Evolutionary conservation across 2,329 filamentous ascomycete genomes (phyloP).

Genomic region (Metarhizium humberi): DNA sequence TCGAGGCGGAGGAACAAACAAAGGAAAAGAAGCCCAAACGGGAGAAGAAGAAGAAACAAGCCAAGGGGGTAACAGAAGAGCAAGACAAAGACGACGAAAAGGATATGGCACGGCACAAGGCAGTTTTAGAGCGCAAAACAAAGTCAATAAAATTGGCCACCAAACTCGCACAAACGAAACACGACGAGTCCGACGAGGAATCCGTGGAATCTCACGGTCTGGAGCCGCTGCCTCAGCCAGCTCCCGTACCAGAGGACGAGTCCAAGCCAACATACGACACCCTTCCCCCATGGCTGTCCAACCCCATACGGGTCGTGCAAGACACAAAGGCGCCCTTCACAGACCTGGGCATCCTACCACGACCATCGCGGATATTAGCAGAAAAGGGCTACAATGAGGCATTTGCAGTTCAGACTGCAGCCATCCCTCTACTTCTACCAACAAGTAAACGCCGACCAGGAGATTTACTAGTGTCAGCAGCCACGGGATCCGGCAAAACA

Average conservation of each 20-base stretch:
- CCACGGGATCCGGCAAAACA: conserved; percentile 94
- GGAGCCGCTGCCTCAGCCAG: conserved; percentile 73
- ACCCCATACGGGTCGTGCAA: conserved; percentile 60
- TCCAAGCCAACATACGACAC: conserved; percentile 64
- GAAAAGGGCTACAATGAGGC: conserved; percentile 41
- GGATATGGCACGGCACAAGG: conserved; percentile 33
- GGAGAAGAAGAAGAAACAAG: conserved; percentile 18
- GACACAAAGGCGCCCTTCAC: conserved; percentile 52
- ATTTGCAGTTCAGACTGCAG: conserved; percentile 33
- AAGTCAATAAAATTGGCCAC: conserved; percentile 44
- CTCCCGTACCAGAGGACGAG: conserved; percentile 45
- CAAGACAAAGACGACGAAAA: conserved; percentile 16
- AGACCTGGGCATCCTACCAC: conserved; percentile 51
- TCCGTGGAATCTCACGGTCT: conserved; percentile 55
- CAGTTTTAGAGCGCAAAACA: conserved; percentile 44
- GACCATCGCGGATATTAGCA: conserved; percentile 52
- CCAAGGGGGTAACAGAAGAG: conserved; percentile 11
- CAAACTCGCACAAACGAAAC: conserved; percentile 25
- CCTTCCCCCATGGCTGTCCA: conserved; percentile 71
- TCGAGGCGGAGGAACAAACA: background rate
- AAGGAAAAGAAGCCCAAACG: conserved; percentile 1
- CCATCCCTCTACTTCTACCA: conserved; percentile 71
- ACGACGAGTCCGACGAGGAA: conserved; percentile 21
- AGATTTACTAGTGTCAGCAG: conserved; percentile 83
- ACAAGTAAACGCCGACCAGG: conserved; percentile 52